These are phyloP conservation scores for Scedosporium dehoogii DNA, from an alignment of 2,329 filamentous ascomycete species.

Conservation along the genomic window DNA sequence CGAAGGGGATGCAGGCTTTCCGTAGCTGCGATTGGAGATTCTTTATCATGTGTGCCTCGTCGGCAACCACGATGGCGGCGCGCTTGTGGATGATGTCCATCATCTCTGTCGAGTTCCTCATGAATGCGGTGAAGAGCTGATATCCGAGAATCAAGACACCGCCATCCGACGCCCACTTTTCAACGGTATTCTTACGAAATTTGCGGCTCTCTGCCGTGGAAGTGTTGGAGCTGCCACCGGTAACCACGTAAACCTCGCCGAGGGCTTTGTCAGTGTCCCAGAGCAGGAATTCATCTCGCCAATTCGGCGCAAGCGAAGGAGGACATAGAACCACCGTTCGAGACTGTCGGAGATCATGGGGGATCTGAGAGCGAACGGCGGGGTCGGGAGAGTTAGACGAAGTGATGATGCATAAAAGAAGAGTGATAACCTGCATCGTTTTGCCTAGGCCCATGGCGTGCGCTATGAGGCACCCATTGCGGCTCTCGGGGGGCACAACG, in stretches of 20 bases:
- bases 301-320: constrained; percentile 66
- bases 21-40: constrained; percentile 47
- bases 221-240: not conserved
- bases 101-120: constrained; percentile 21
- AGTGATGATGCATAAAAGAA: constrained; percentile 66
- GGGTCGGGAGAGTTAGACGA: constrained; percentile 50
- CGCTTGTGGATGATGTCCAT: constrained; percentile 42
- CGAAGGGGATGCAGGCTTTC: constrained; percentile 46
- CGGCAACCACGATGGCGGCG: constrained; percentile 67
- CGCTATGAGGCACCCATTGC: constrained; percentile 71
- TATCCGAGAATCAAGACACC: constrained; percentile 75
- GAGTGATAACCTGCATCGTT: constrained; percentile 80
- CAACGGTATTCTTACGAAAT: not conserved
- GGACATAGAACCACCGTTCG: constrained; percentile 69
- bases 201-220: not conserved
- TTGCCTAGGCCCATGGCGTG: constrained; percentile 92
- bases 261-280: constrained; percentile 55
- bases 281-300: constrained; percentile 63
- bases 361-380: constrained; percentile 55
- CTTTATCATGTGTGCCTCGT: constrained; percentile 78
- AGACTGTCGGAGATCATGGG: constrained; percentile 48
- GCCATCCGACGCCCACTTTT: constrained; percentile 51
- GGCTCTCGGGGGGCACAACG: constrained; percentile 42
- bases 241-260: constrained; percentile 36
- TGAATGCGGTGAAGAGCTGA: constrained; percentile 40